These are phyloP conservation scores for Carpinus viminea DNA, from an alignment of 306 rosid genomes.

Conservation along the genomic window DNA sequence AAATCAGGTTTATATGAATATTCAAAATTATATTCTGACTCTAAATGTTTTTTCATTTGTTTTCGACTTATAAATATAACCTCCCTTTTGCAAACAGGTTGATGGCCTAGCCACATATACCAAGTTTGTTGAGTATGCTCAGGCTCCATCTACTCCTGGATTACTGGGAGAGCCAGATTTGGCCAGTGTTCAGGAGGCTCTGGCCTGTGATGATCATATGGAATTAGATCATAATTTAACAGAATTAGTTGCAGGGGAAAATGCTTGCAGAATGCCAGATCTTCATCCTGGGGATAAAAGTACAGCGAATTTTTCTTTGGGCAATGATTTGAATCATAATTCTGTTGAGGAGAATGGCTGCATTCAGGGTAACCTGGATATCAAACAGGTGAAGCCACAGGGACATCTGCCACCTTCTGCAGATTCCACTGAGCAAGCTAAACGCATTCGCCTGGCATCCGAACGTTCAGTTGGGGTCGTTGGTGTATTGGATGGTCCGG, in stretches of 20 bases:
- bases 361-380: slow-evolving; percentile 41
- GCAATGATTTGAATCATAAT: slow-evolving; percentile 34
- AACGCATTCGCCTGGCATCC: slow-evolving; percentile 26
- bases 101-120: slow-evolving; percentile 38
- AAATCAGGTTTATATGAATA: slow-evolving; percentile 37
- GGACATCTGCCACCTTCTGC: slow-evolving; percentile 34
- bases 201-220: slow-evolving; percentile 52
- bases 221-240: slow-evolving; percentile 50
- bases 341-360: slow-evolving; percentile 48
- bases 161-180: slow-evolving; percentile 57
- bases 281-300: slow-evolving; percentile 32
- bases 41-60: slow-evolving; percentile 10
- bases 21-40: background rate
- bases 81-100: slow-evolving; percentile 49
- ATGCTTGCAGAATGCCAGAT: slow-evolving; percentile 29
- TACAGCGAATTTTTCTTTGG: slow-evolving; percentile 40
- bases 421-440: slow-evolving; percentile 29
- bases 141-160: slow-evolving; percentile 72
- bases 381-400: slow-evolving; percentile 37
- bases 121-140: slow-evolving; percentile 48
- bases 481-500: slow-evolving; percentile 47
- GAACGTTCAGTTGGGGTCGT: slow-evolving; percentile 46
- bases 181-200: slow-evolving; percentile 49
- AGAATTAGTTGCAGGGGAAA: slow-evolving; percentile 39
- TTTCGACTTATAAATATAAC: slow-evolving; percentile 18